Conservation (phyloP, 345 rosid genomes). For the Acer campestre region DNA sequence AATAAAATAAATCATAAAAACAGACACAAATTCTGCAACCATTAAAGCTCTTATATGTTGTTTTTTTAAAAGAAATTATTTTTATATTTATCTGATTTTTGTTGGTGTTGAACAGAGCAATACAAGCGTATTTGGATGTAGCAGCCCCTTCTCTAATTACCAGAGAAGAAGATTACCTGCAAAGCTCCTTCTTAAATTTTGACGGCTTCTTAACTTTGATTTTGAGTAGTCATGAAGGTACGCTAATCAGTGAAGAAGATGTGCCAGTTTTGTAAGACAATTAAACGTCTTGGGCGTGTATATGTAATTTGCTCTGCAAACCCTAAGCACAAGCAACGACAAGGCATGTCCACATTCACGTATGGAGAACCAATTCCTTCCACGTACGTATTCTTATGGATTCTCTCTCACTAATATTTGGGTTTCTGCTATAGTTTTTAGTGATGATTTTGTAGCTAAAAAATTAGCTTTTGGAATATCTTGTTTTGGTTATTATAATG, state of each 20-base stretch:
- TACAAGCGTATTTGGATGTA: conserved; percentile 40
- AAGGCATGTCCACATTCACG: conserved; percentile 64
- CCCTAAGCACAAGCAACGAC: conserved; percentile 94
- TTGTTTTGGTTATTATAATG: background rate
- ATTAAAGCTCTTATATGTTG: no score
- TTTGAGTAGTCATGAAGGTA: conserved; percentile 69
- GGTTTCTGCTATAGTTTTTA: background rate
- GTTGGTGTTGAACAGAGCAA: conserved; percentile 45
- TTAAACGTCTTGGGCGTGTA: conserved; percentile 87
- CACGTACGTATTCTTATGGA: conserved; percentile 35
- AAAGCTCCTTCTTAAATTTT: background rate
- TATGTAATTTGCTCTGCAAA: conserved; percentile 70
- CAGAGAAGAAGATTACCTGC: conserved; percentile 18
- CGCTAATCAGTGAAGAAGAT: conserved; percentile 93
- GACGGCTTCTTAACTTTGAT: background rate
- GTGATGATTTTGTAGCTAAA: background rate
- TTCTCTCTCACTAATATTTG: background rate
- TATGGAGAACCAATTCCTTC: conserved; percentile 40
- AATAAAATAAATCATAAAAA: no score
- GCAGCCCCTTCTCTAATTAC: conserved; percentile 40
- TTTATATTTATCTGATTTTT: background rate
- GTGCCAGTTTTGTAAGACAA: conserved; percentile 88
- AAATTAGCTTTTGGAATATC: background rate
- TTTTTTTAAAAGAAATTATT: no score
- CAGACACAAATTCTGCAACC: no score